These are phyloP conservation scores for Thermomucor indicae-seudaticae DNA, from an alignment of 371 early-diverging fungal genomes.

Conservation along the genomic window DNA sequence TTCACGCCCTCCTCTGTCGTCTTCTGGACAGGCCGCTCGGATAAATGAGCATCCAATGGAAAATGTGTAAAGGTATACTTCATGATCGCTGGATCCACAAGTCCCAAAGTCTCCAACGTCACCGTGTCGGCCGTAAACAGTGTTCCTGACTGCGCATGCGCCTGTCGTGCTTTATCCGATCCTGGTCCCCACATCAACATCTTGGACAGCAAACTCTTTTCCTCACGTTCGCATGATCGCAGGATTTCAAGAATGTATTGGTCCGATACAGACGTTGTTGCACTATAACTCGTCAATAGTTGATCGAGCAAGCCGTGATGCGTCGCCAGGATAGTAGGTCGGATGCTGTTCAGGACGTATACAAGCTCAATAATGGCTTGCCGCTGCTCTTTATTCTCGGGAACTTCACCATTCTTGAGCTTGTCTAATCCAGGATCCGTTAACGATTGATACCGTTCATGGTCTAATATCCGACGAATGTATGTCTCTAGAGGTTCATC, in stretches of 20 bases:
- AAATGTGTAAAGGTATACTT: slow-evolving; percentile 57
- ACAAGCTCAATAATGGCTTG: slow-evolving; percentile 44
- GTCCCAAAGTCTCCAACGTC: slow-evolving; percentile 54
- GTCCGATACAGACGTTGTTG: slow-evolving; percentile 47
- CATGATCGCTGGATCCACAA: slow-evolving; percentile 67
- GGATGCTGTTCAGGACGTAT: slow-evolving; percentile 39
- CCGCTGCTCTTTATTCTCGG: slow-evolving; percentile 24
- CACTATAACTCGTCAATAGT: slow-evolving; percentile 54
- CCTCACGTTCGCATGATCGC: slow-evolving; percentile 42
- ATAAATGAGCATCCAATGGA: slow-evolving; percentile 28
- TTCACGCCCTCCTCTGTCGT: not conserved
- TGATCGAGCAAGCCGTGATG: slow-evolving; percentile 46
- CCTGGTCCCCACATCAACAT: slow-evolving; percentile 56
- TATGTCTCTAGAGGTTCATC: slow-evolving; percentile 39
- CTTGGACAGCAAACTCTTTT: slow-evolving; percentile 39
- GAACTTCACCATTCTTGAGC: slow-evolving; percentile 1
- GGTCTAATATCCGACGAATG: slow-evolving; percentile 36
- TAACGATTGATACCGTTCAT: slow-evolving; percentile 24
- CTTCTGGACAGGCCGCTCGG: slow-evolving; percentile 14
- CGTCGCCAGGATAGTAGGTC: slow-evolving; percentile 36
- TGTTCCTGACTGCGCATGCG: slow-evolving; percentile 35
- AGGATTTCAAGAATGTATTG: slow-evolving; percentile 47
- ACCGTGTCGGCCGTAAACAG: slow-evolving; percentile 28
- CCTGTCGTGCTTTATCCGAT: slow-evolving; percentile 41
- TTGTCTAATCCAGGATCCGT: slow-evolving; percentile 22